Evolutionary conservation across 2,329 filamentous ascomycete genomes (phyloP), one percentile per base, ranked within the genome.

Genomic region (Epichloe baconii): DNA sequence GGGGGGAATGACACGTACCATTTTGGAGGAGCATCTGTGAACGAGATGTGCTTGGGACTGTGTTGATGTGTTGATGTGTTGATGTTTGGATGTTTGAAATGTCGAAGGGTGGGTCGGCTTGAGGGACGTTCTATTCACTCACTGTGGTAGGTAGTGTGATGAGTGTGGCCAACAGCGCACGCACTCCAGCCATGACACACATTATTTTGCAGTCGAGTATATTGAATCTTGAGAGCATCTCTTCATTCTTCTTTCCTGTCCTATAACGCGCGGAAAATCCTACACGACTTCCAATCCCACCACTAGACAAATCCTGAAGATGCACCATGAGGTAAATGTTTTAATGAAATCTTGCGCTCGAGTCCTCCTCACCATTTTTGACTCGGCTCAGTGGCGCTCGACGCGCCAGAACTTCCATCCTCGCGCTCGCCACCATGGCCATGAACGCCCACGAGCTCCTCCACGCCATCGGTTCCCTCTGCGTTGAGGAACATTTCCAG

Each of bases 321-420:
- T 35, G 35, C 44, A 41, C 31, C 31, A 47, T 5, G 36, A 21
- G 23, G 31, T 17, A 34, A 15, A 41, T 31, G 37, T 35, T 47
- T 21, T 14, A 41, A 26, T 19, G 15, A 42, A 44, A 42, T 40
- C n/a, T 35, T 12, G 34, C 38, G 17, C 23, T 40, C 31, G 47
- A 50, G 51, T 34, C 34, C 19, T 26, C 38, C 44, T 31, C 35
- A 26, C 37, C 38, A 51, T 40, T 44, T 35, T 26, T 21, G 52
- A 47, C 52, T 44, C 34, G 41, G 26, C 42, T 54, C 58, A 68
- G 46, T 57, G 64, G 57, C 67, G 73, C 60, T 82, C 78, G 35
- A 82, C 77, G 57, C 79, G 80, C 88, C 88, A 93, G 65, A 91
- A 93, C 64, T 90, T 90, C 87, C 87, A 93, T 3, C 86, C 59